Evolutionary conservation across 768 basidiomycete species (phyloP), one percentile per base, ranked within the genome.

Genomic region (Plicaturopsis crispa): DNA sequence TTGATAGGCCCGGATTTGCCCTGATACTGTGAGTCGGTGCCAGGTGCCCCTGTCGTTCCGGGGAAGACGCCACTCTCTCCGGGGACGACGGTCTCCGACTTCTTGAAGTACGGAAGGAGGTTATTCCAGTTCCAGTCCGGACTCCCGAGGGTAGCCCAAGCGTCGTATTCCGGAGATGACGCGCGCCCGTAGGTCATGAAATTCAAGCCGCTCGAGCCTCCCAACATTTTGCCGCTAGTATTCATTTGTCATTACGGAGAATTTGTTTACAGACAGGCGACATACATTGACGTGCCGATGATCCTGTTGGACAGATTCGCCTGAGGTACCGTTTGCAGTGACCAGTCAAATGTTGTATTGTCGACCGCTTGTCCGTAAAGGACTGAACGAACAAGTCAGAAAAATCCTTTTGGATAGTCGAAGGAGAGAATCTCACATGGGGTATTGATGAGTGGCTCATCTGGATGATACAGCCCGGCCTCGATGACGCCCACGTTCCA

Each of bases 141-240:
- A 31, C 35, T 36, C 18, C 48, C 48, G n/a, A n/a, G n/a, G n/a
- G n/a, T n/a, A n/a, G n/a, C 3, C 46, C 51, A 40, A 3, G 44
- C 42, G 28, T 53, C 51, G 42, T 53, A 53, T 32, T 53, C 51
- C 8, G 31, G 14, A 18, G 49, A 40, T 3, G 51, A 44, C 2
- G 45, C 51, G 10, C 51, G 42, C 35, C 43, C 40, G 45, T 46
- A 53, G 3, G 44, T 48, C 17, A 52, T 20, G 22, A 41, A 36
- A 31, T 53, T 53, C 1, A 53, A 18, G 2, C 42, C 47, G 11
- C 30, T 49, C 14, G 49, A 49, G 16, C 51, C 51, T 18, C 51
- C 51, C 5, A 53, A n/a, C 19, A 53, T 36, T 33, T 52, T 53
- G 13, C 51, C 51, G n/a, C 51, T 53, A 31, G 12, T n/a, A n/a